Evolutionary conservation across 495 filamentous ascomycete species (phyloP).

Genomic region (Durotheca rogersii): DNA sequence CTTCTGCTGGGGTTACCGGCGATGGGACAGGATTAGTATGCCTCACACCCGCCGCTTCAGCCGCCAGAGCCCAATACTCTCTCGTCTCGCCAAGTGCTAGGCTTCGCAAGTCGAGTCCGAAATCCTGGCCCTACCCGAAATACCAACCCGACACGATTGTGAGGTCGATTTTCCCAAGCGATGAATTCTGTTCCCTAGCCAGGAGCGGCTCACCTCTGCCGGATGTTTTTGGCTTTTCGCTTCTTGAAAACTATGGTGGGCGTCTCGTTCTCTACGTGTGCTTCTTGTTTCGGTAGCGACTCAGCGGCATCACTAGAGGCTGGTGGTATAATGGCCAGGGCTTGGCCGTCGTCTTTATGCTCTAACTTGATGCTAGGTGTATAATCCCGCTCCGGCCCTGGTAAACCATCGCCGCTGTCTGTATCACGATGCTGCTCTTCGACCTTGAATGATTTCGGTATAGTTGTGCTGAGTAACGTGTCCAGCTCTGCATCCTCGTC

Average conservation of each 20-base stretch:
- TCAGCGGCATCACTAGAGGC: slow-evolving; percentile 13
- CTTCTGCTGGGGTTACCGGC: neutral
- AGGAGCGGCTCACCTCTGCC: slow-evolving; percentile 45
- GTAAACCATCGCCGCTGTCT: slow-evolving; percentile 36
- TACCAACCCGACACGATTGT: neutral
- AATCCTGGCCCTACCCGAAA: no score
- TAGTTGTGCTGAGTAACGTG: slow-evolving; percentile 59
- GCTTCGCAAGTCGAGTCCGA: no score
- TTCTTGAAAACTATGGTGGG: slow-evolving; percentile 79
- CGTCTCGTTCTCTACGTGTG: slow-evolving; percentile 20
- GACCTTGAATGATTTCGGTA: slow-evolving; percentile 33
- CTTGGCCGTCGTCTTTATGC: slow-evolving; percentile 22
- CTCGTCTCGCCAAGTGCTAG: no score
- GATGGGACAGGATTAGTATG: neutral
- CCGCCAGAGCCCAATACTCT: no score
- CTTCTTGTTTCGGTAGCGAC: slow-evolving; percentile 43
- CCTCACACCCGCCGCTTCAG: no score
- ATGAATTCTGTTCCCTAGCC: neutral
- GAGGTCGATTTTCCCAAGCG: neutral
- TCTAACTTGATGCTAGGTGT: slow-evolving; percentile 37
- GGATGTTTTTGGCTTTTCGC: slow-evolving; percentile 76
- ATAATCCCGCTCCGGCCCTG: slow-evolving; percentile 45
- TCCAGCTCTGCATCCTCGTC: slow-evolving; percentile 69
- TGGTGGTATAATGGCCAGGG: slow-evolving; percentile 9
- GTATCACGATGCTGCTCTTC: slow-evolving; percentile 17